A percentile compares a stretch with the other conserved stretches of the same genome.
These are phyloP conservation scores for Fusarium begoniae DNA, from an alignment of 2,329 filamentous ascomycete genomes.

Conservation along the genomic window DNA sequence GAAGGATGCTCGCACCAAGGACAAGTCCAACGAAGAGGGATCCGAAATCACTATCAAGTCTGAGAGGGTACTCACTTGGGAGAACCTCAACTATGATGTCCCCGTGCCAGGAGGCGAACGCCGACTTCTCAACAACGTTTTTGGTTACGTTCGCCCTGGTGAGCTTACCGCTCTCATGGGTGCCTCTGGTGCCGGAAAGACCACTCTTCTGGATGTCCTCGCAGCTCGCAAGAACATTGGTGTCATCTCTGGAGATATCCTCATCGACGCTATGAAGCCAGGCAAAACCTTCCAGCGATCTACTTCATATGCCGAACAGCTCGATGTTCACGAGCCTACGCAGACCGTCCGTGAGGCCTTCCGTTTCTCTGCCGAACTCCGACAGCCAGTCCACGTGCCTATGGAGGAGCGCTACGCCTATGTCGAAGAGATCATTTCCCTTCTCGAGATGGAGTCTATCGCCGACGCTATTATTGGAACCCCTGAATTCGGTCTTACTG, in stretches of 20 bases:
- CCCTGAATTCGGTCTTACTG: slow-evolving; percentile 74
- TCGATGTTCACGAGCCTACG: slow-evolving; percentile 69
- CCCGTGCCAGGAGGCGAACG: slow-evolving; percentile 66
- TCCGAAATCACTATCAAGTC: slow-evolving; percentile 66
- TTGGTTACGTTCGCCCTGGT: slow-evolving; percentile 79
- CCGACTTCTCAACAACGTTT: slow-evolving; percentile 64
- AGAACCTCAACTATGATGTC: slow-evolving; percentile 81
- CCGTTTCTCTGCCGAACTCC: slow-evolving; percentile 69
- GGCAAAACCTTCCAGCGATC: slow-evolving; percentile 69
- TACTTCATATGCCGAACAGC: slow-evolving; percentile 70
- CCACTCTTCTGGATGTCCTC: slow-evolving; percentile 82
- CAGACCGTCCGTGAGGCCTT: slow-evolving; percentile 72
- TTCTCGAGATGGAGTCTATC: slow-evolving; percentile 67
- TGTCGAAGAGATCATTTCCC: slow-evolving; percentile 68
- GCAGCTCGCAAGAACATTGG: slow-evolving; percentile 69
- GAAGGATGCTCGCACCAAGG: slow-evolving; percentile 63
- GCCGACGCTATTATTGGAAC: slow-evolving; percentile 68
- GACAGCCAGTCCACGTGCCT: slow-evolving; percentile 64
- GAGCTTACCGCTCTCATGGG: slow-evolving; percentile 84
- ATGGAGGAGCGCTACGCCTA: slow-evolving; percentile 66
- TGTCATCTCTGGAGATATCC: slow-evolving; percentile 64
- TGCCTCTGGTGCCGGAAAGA: slow-evolving; percentile 87
- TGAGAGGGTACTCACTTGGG: slow-evolving; percentile 82
- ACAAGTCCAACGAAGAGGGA: slow-evolving; percentile 54
- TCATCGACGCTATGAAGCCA: slow-evolving; percentile 65